Conservation (phyloP, 805 yeast genomes). For the Pichia ethanolica region DNA sequence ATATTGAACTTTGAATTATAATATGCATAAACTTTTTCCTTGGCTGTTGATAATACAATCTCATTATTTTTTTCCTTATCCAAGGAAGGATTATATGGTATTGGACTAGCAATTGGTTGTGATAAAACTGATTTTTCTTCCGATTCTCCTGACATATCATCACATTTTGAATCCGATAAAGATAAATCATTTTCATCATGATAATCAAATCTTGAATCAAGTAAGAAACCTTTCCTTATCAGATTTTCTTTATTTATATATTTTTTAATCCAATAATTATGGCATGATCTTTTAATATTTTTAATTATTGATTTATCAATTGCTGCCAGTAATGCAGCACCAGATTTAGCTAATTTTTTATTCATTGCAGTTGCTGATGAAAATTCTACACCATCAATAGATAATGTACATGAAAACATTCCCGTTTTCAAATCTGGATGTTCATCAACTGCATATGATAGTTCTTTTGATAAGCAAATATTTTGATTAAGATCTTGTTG, state of each 20-base stretch:
- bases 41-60: conserved; percentile 1
- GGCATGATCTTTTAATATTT: conserved; percentile 2
- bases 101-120: no score
- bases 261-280: conserved; percentile 4
- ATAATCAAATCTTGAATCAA: conserved; percentile 3
- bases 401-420: conserved; percentile 3
- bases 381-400: not conserved
- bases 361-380: conserved; percentile 1
- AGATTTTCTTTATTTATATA: not conserved
- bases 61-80: not conserved
- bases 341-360: conserved; percentile 11
- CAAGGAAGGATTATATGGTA: not conserved
- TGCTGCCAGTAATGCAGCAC: conserved; percentile 7
- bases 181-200: not conserved
- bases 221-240: not conserved
- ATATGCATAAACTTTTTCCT: conserved; percentile 8
- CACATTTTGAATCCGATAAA: not conserved
- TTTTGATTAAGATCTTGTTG: conserved; percentile 10
- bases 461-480: not conserved
- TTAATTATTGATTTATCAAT: not conserved
- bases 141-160: no score
- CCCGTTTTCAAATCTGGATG: not conserved
- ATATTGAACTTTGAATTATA: conserved; percentile 6
- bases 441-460: not conserved
- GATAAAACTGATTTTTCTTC: no score